Percentiles rank a stretch among this genome's conserved stretches.
Evolutionary conservation across 108 stramenopile species (phyloP).

Genomic region (Fistulifera solaris): DNA sequence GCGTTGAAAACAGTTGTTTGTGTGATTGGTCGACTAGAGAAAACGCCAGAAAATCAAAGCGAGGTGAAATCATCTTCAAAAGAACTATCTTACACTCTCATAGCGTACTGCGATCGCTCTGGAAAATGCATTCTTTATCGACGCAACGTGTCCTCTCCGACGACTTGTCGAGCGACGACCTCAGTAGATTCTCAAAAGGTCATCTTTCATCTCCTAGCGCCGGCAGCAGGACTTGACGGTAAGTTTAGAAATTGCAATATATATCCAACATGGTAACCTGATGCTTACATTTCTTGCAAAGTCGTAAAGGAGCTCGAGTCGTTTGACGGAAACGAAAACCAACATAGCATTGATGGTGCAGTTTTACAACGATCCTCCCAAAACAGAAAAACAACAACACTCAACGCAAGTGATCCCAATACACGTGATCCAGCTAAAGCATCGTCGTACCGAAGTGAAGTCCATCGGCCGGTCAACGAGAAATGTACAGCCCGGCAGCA

Average conservation of each 20-base stretch:
- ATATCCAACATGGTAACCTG: no score
- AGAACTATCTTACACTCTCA: conserved; percentile 37
- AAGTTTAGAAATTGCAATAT: neutral
- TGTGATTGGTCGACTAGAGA: conserved; percentile 7
- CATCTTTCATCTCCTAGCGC: conserved; percentile 47
- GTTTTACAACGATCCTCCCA: no score
- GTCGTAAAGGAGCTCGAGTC: no score
- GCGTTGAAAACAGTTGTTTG: conserved; percentile 20
- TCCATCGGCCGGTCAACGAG: no score
- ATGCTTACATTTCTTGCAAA: no score
- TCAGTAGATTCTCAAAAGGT: conserved; percentile 49
- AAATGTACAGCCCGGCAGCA: no score
- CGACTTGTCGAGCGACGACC: conserved; percentile 23
- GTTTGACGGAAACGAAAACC: no score
- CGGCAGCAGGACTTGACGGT: conserved; percentile 62
- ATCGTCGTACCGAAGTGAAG: no score
- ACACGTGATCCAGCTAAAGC: no score
- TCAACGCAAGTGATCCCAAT: no score
- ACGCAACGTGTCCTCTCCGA: conserved; percentile 34
- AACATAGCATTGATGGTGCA: no score
- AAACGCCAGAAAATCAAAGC: neutral
- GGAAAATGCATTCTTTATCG: conserved; percentile 46
- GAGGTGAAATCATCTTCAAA: conserved; percentile 18
- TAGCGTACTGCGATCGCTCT: conserved; percentile 62
- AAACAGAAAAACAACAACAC: no score